A percentile compares a stretch with the other conserved stretches of the same genome.
phyloP scores from a whole-genome alignment of 306 rosid species.

The Fagus crenata region DNA sequence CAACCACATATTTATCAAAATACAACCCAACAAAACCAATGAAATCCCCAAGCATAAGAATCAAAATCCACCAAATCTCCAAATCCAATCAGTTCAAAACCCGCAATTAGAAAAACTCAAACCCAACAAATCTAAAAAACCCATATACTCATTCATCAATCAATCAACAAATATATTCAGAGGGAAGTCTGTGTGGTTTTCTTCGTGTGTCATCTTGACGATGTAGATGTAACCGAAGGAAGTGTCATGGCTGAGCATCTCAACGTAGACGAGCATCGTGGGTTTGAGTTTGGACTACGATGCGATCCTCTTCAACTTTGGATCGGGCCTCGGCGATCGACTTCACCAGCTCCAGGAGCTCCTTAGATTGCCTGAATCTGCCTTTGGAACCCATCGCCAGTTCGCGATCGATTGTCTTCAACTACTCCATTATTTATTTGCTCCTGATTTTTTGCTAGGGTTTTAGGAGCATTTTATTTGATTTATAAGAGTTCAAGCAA shows the following conservation, averaged over 20 bases:
- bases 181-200: constrained; percentile 33
- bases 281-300: constrained; percentile 83
- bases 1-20: too few relatives aligned
- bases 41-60: too few relatives aligned
- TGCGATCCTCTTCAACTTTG: constrained; percentile 91
- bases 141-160: too few relatives aligned
- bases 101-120: too few relatives aligned
- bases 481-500: too few relatives aligned
- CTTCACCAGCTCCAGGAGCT: constrained; percentile 82
- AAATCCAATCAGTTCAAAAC: too few relatives aligned
- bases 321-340: constrained; percentile 98
- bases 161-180: constrained; percentile 33
- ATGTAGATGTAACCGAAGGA: constrained; percentile 95
- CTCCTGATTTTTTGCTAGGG: not conserved
- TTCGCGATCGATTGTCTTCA: constrained; percentile 88
- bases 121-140: too few relatives aligned
- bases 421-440: constrained; percentile 61
- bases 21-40: too few relatives aligned
- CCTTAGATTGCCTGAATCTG: constrained; percentile 93
- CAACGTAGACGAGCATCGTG: constrained; percentile 84
- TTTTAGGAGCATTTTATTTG: not conserved
- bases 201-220: constrained; percentile 94
- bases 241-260: constrained; percentile 93
- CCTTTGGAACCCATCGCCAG: constrained; percentile 97
- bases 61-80: too few relatives aligned